Percentiles rank a stretch among this genome's conserved stretches.
phyloP scores from a whole-genome alignment of 108 stramenopile species.

The Fragilariopsis cylindrus region DNA sequence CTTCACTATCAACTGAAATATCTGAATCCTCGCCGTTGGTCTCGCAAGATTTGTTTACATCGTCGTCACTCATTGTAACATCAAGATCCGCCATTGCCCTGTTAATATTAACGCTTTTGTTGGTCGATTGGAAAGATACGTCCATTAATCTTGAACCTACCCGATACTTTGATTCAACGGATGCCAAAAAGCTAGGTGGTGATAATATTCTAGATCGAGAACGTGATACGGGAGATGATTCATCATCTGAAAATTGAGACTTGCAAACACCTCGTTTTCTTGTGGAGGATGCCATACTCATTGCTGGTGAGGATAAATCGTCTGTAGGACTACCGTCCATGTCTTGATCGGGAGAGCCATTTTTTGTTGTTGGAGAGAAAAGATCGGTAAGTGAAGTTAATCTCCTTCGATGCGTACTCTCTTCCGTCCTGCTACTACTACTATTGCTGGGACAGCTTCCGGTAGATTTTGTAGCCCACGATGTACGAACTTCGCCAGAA shows the following conservation, averaged over 20 bases:
- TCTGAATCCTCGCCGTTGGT: neutral
- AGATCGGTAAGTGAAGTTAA: neutral
- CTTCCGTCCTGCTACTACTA: neutral
- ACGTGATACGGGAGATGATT: slow-evolving; percentile 4
- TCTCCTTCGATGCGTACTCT: neutral
- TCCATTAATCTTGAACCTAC: neutral
- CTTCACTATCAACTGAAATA: slow-evolving; percentile 11
- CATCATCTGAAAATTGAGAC: slow-evolving; percentile 12
- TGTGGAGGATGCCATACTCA: slow-evolving; percentile 20
- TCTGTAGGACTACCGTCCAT: slow-evolving; percentile 6
- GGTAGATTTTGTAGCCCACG: slow-evolving; percentile 20
- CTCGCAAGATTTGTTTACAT: neutral
- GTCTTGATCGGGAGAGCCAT: neutral
- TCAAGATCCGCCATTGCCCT: slow-evolving; percentile 1
- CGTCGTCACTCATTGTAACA: slow-evolving; percentile 16
- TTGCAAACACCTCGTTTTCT: slow-evolving; percentile 37
- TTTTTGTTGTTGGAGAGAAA: neutral
- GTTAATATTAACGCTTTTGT: neutral
- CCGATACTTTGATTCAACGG: neutral
- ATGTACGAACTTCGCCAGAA: neutral
- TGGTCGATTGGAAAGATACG: slow-evolving; percentile 4
- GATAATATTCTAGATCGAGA: slow-evolving; percentile 14
- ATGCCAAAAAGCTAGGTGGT: neutral
- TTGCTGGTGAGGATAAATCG: slow-evolving; percentile 22
- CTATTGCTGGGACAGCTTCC: neutral